Evolutionary conservation across 2,329 filamentous ascomycete genomes (phyloP).

Genomic region (Alternaria hordeiaustralica): DNA sequence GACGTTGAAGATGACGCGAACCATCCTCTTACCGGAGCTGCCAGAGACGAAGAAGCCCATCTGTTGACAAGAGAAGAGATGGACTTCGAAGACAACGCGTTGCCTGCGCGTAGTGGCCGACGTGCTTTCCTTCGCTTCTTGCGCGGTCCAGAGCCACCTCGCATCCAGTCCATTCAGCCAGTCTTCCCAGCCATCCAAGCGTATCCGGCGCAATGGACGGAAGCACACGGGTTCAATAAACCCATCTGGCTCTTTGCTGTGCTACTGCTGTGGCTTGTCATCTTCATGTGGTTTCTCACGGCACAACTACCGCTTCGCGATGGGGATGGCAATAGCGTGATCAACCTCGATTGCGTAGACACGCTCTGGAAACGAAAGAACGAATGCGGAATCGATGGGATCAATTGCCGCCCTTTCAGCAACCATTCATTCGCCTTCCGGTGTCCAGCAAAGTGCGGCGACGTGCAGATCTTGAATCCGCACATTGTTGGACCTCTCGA

Average conservation of each 20-base stretch:
- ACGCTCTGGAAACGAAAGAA: slow-evolving; percentile 76
- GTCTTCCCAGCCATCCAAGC: slow-evolving; percentile 71
- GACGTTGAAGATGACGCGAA: slow-evolving; percentile 11
- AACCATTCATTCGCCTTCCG: slow-evolving; percentile 73
- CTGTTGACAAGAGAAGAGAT: slow-evolving; percentile 34
- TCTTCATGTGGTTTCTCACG: slow-evolving; percentile 71
- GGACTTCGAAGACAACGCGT: slow-evolving; percentile 30
- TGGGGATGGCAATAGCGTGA: slow-evolving; percentile 69
- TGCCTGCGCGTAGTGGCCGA: slow-evolving; percentile 6
- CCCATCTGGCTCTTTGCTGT: slow-evolving; percentile 62
- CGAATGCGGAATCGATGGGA: slow-evolving; percentile 74
- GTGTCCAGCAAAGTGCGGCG: slow-evolving; percentile 74
- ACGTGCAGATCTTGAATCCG: slow-evolving; percentile 70
- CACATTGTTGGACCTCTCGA: slow-evolving; percentile 74
- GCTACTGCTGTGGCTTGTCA: slow-evolving; percentile 69
- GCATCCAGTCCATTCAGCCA: slow-evolving; percentile 52
- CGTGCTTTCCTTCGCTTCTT: slow-evolving; percentile 40
- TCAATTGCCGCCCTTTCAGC: slow-evolving; percentile 75
- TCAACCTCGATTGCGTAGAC: slow-evolving; percentile 70
- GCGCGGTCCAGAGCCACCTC: slow-evolving; percentile 52
- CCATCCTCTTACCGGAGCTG: slow-evolving; percentile 8
- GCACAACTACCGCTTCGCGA: slow-evolving; percentile 63
- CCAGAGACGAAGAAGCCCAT: slow-evolving; percentile 38
- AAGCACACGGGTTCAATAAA: slow-evolving; percentile 54
- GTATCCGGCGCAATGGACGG: slow-evolving; percentile 66